Evolutionary conservation across 1,284 basidiomycete genomes (phyloP).

Genomic region (Tilletia caries): DNA sequence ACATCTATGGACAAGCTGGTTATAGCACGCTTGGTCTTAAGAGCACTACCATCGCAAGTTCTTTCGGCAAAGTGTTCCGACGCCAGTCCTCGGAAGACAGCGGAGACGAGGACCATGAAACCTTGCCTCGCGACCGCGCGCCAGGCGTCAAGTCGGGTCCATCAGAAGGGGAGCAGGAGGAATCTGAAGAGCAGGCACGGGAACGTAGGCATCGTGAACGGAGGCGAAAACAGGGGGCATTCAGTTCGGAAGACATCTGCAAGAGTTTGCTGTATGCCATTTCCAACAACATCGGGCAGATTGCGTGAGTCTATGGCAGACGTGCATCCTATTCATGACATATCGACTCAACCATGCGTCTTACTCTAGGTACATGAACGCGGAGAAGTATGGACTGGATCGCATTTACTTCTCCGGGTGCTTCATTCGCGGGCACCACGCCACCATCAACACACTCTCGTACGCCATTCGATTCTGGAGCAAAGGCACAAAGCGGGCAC

Average conservation of each 20-base stretch:
- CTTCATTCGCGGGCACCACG: conserved; percentile 96
- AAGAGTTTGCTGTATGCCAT: conserved; percentile 83
- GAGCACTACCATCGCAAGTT: conserved; percentile 93
- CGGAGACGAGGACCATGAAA: conserved; percentile 10
- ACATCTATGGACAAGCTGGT: conserved; percentile 95
- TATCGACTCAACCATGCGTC: background rate
- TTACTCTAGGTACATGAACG: conserved; percentile 93
- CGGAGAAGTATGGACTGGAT: conserved; percentile 95
- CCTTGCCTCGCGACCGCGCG: background rate
- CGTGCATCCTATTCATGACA: too few relatives aligned
- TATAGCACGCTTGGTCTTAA: conserved; percentile 68
- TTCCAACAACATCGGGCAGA: conserved; percentile 99
- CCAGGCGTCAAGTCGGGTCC: conserved; percentile 8
- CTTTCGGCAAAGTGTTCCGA: conserved; percentile 97
- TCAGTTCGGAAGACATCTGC: conserved; percentile 90
- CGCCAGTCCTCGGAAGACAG: conserved; percentile 58
- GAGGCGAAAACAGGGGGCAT: conserved; percentile 51
- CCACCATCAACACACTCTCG: conserved; percentile 93
- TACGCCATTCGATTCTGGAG: conserved; percentile 99
- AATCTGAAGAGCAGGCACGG: conserved; percentile 3
- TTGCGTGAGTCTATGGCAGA: conserved; percentile 62
- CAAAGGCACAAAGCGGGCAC: conserved; percentile 90
- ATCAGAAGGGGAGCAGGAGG: background rate
- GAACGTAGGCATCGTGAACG: conserved; percentile 59
- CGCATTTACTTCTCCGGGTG: conserved; percentile 98